These are phyloP conservation scores for Anthracocystis walkeri DNA, from an alignment of 1,284 basidiomycete genomes.

Conservation along the genomic window DNA sequence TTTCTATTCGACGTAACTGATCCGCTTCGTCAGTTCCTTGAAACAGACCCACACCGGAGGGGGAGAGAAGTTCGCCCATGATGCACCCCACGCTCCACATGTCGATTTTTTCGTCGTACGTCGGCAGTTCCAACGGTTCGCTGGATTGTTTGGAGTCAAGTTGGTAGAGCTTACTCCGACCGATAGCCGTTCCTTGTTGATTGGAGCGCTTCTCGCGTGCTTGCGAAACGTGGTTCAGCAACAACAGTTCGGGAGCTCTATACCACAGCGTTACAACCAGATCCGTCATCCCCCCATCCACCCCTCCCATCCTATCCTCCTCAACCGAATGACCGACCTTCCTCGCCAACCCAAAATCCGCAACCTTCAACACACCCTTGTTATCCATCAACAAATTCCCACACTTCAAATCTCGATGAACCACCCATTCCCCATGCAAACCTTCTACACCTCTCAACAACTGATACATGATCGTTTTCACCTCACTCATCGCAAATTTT, in stretches of 20 bases:
- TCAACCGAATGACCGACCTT: constrained; percentile 90
- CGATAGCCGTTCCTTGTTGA: neutral
- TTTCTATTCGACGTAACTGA: constrained; percentile 82
- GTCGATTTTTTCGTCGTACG: constrained; percentile 64
- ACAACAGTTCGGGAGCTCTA: constrained; percentile 74
- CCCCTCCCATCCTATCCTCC: neutral
- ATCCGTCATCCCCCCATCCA: constrained; percentile 87
- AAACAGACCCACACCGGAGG: constrained; percentile 85
- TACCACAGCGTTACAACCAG: constrained; percentile 99
- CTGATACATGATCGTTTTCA: constrained; percentile 95
- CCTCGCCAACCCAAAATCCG: constrained; percentile 96
- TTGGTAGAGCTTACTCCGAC: neutral
- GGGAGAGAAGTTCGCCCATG: constrained; percentile 87
- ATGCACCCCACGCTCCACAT: constrained; percentile 97
- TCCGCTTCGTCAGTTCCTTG: constrained; percentile 96
- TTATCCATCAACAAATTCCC: constrained; percentile 99
- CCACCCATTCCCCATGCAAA: constrained; percentile 96
- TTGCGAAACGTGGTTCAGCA: constrained; percentile 15
- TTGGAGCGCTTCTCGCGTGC: neutral
- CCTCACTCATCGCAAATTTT: constrained; percentile 95
- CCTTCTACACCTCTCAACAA: constrained; percentile 90
- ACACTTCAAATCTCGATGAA: constrained; percentile 97
- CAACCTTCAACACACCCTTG: constrained; percentile 95
- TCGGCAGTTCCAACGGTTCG: neutral
- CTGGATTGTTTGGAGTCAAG: neutral